These are phyloP conservation scores for Allium sativum DNA, from an alignment of 106 monocot species.

Conservation along the genomic window DNA sequence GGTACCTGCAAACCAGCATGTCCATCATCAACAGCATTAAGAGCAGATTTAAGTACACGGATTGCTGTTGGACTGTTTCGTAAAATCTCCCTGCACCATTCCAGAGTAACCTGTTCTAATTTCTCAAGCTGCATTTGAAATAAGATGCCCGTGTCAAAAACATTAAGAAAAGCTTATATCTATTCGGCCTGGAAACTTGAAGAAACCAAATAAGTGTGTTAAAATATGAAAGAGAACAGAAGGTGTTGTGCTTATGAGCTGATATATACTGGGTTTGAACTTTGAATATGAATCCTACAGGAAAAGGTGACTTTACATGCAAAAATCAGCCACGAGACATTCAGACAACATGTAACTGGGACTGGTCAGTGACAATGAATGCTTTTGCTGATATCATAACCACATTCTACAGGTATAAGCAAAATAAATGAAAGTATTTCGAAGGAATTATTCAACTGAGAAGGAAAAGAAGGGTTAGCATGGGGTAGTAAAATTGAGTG, in stretches of 20 bases:
- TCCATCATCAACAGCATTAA: conserved; percentile 95
- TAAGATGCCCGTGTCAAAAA: background rate
- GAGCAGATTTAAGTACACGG: conserved; percentile 81
- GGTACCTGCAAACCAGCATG: conserved; percentile 93
- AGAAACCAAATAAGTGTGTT: background rate
- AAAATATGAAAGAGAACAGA: background rate
- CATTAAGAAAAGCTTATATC: background rate
- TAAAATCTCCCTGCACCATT: conserved; percentile 82
- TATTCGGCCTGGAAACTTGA: background rate
- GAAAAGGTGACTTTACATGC: too few species aligned
- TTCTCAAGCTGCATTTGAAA: conserved; percentile 46
- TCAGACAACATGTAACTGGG: too few species aligned
- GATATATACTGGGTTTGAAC: background rate
- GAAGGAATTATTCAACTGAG: too few species aligned
- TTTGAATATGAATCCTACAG: background rate
- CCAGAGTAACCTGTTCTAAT: conserved; percentile 71
- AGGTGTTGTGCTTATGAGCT: background rate
- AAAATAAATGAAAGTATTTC: too few species aligned
- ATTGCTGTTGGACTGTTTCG: conserved; percentile 88
- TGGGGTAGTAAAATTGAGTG: too few species aligned
- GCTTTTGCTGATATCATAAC: too few species aligned
- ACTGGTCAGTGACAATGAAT: too few species aligned
- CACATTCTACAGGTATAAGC: too few species aligned
- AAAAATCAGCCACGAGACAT: too few species aligned
- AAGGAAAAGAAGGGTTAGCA: too few species aligned